phyloP scores from a whole-genome alignment of 2,329 filamentous ascomycete species.

The Alternaria angustiovoidea region DNA sequence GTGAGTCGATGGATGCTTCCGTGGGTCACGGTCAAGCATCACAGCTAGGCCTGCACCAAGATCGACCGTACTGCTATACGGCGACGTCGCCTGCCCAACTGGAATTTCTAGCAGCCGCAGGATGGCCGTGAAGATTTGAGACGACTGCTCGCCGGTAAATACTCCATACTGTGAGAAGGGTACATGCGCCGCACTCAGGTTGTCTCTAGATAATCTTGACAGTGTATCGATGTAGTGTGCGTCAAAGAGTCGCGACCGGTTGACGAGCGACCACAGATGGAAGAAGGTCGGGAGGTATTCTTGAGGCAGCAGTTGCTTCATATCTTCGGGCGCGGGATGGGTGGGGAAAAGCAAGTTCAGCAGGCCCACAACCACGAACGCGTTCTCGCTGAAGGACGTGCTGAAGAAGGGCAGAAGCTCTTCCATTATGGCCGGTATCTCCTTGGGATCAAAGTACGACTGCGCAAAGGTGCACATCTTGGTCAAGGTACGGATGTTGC shows the following conservation, averaged over 20 bases:
- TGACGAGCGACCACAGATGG: conserved; percentile 94
- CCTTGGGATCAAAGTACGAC: conserved; percentile 88
- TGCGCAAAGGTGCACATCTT: conserved; percentile 92
- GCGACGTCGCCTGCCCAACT: conserved; percentile 92
- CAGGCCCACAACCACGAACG: conserved; percentile 89
- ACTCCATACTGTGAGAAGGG: conserved; percentile 87
- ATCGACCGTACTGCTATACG: conserved; percentile 83
- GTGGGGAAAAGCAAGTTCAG: conserved; percentile 91
- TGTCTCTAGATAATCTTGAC: conserved; percentile 86
- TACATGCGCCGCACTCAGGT: conserved; percentile 75
- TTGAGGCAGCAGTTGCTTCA: conserved; percentile 81
- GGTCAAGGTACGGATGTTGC: conserved; percentile 76
- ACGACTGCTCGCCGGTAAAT: conserved; percentile 90
- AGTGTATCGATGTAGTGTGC: conserved; percentile 88
- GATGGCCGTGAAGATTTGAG: conserved; percentile 90
- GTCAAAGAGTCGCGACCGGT: conserved; percentile 86
- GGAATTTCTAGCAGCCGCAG: conserved; percentile 92
- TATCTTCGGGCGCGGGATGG: conserved; percentile 74
- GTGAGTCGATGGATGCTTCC: conserved; percentile 91
- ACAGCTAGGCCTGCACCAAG: conserved; percentile 82
- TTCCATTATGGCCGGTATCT: conserved; percentile 74
- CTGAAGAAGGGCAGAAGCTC: conserved; percentile 74
- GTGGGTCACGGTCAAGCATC: conserved; percentile 89
- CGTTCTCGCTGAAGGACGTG: conserved; percentile 88
- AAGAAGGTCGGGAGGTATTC: conserved; percentile 94